phyloP scores from a whole-genome alignment of 352 stramenopile species.

The Phytophthora europaea region DNA sequence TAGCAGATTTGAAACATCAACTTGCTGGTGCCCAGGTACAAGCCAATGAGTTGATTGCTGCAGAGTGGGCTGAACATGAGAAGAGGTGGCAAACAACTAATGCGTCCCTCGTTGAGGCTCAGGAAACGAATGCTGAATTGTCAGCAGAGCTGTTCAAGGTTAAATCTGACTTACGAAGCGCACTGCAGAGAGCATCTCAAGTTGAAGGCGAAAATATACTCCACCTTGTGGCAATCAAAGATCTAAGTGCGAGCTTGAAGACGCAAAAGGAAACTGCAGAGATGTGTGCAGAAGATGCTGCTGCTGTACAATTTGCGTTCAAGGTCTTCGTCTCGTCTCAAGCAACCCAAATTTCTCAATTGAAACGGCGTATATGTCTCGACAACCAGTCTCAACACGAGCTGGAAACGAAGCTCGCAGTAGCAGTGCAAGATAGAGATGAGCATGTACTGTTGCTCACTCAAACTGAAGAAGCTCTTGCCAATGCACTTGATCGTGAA shows the following conservation, averaged over 20 bases:
- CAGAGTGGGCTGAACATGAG: background rate
- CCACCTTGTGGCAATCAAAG: background rate
- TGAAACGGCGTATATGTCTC: background rate
- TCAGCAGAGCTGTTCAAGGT: conserved; percentile 2
- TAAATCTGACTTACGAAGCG: conserved; percentile 3
- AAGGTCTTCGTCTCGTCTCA: conserved; percentile 3
- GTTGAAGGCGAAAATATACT: background rate
- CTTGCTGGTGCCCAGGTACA: background rate
- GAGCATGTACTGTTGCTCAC: conserved; percentile 15
- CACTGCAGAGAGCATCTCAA: background rate
- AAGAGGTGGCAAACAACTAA: conserved; percentile 3
- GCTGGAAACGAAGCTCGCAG: conserved; percentile 8
- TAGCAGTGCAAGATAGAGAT: conserved; percentile 9
- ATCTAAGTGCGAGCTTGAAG: conserved; percentile 3
- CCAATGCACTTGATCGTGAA: conserved; percentile 18
- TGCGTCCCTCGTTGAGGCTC: background rate
- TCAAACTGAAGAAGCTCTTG: conserved; percentile 30
- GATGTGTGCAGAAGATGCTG: conserved; percentile 19
- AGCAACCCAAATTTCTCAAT: background rate
- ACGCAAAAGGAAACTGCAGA: conserved; percentile 9
- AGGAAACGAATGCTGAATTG: conserved; percentile 11
- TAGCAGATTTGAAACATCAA: conserved; percentile 1
- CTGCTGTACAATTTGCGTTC: background rate
- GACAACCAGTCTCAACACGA: conserved; percentile 11
- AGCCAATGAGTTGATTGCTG: background rate